Base-by-base conservation (phyloP, 2,329 filamentous ascomycete genomes). In the Huntiella bhutanensis region DNA sequence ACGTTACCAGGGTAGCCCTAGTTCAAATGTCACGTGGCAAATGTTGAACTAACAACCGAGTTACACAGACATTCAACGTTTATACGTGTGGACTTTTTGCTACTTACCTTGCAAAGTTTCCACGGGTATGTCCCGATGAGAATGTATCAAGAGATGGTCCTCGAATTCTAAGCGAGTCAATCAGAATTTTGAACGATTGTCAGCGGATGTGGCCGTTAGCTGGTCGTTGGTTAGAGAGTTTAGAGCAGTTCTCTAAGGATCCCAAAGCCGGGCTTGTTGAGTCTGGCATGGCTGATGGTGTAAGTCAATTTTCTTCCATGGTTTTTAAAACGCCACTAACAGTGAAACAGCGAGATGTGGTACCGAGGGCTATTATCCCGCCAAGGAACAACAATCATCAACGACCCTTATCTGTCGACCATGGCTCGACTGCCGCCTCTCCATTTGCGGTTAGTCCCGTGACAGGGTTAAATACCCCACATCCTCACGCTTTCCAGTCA, bases 51-150 rank as follows among this genome's bases (percentile, higher is more conserved):
- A 33, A 28, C 19, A 1, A 5, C 17, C 7, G 13, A 8, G 13
- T 41, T 8, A 28, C 43, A 34, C 28, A 65, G 59, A 58, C 67
- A 1, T 73, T 73, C 52, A 69, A 67, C 47, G 67, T 72, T 10
- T 73, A 72, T 44, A 69, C 62, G n/a, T 72, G 69, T 51, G 69
- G 68, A 11, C 58, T 73, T 17, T 63, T 73, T 46, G 64, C 68
- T 5, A 64, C 64, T 3, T 73, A 73, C 45, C 56, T 71, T 2
- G 68, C 63, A 55, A 70, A 67, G 54, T 71, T 70, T 48, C 67
- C 68, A 5, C 12, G 48, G 68, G 65, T 68, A 39, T 68, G 64
- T 45, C 61, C 62, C 5, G 65, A 69, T 37, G 54, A 55, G 3
- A 46, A 41, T 3, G 62, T 69, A 32, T 56, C 60, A 33, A 56